Percentiles rank a stretch among this genome's conserved stretches.
Conservation (phyloP, 2,329 filamentous ascomycete species). For the Botrytis squamosa region DNA sequence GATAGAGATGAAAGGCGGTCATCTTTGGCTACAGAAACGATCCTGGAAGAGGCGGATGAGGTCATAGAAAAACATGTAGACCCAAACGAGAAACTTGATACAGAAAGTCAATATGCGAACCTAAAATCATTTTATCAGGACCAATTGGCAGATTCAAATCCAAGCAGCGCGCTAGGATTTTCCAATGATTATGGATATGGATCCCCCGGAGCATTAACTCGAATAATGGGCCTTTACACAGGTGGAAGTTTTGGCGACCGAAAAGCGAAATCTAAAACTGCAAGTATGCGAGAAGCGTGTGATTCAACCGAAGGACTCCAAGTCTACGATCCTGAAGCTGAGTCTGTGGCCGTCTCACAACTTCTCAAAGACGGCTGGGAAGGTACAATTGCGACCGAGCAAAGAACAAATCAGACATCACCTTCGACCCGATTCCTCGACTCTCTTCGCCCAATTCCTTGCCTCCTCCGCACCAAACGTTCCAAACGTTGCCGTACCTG, state of each 20-base stretch:
- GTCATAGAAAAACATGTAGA: conserved; percentile 41
- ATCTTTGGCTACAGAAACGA: conserved; percentile 28
- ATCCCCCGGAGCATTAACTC: conserved; percentile 77
- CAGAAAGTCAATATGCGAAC: conserved; percentile 70
- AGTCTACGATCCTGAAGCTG: conserved; percentile 46
- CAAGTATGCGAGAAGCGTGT: conserved; percentile 78
- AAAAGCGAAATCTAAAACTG: conserved; percentile 64
- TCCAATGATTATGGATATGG: conserved; percentile 55
- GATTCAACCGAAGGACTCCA: conserved; percentile 70
- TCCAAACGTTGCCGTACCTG: conserved; percentile 91
- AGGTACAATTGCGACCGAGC: conserved; percentile 55
- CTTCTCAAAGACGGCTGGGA: conserved; percentile 62
- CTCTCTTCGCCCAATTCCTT: conserved; percentile 77
- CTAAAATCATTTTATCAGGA: conserved; percentile 78
- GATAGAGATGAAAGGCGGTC: conserved; percentile 33
- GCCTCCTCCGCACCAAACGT: conserved; percentile 83
- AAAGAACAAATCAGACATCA: conserved; percentile 52
- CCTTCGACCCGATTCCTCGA: conserved; percentile 60
- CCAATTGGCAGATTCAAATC: conserved; percentile 65
- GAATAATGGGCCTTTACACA: conserved; percentile 91
- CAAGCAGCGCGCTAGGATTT: conserved; percentile 56
- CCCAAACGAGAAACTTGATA: conserved; percentile 47
- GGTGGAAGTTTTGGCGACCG: conserved; percentile 60
- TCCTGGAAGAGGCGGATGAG: conserved; percentile 35
- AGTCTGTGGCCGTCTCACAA: conserved; percentile 55